Conservation (phyloP, 1,139 yeast genomes). For the Hyphopichia buzzinii region DNA sequence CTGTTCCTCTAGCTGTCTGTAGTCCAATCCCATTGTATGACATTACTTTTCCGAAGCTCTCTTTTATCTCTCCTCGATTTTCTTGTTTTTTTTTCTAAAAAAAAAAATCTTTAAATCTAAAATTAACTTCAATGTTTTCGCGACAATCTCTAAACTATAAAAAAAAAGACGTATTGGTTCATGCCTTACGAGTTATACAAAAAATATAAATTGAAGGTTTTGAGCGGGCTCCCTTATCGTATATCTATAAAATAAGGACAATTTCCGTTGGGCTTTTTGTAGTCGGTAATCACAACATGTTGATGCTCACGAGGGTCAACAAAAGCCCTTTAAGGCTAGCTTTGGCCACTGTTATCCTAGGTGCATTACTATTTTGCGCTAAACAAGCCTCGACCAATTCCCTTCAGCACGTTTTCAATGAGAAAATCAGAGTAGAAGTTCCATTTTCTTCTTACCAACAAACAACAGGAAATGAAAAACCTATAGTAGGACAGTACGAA, state of each 20-base stretch:
- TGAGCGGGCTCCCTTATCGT: too few species aligned
- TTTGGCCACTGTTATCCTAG: background rate
- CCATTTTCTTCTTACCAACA: background rate
- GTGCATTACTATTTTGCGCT: background rate
- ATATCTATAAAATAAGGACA: too few species aligned
- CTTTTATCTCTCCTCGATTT: too few species aligned
- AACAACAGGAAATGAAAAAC: slow-evolving; percentile 1
- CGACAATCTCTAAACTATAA: too few species aligned
- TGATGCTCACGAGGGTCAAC: background rate
- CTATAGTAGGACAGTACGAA: slow-evolving; percentile 11
- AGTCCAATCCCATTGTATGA: slow-evolving; percentile 70
- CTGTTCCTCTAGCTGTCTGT: slow-evolving; percentile 64
- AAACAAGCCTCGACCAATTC: background rate
- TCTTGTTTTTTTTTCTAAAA: too few species aligned
- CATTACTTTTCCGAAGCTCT: slow-evolving; percentile 43
- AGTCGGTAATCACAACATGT: too few species aligned
- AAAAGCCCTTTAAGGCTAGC: background rate
- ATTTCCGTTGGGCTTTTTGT: too few species aligned
- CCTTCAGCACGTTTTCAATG: background rate
- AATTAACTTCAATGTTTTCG: too few species aligned
- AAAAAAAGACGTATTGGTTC: too few species aligned
- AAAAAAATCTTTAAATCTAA: too few species aligned
- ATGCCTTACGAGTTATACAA: too few species aligned
- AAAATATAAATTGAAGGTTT: too few species aligned
- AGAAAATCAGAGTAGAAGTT: background rate